Percentiles rank a stretch among this genome's conserved stretches.
These are phyloP conservation scores for Malbranchea zuffiana DNA, from an alignment of 2,329 filamentous ascomycete species.

Conservation along the genomic window DNA sequence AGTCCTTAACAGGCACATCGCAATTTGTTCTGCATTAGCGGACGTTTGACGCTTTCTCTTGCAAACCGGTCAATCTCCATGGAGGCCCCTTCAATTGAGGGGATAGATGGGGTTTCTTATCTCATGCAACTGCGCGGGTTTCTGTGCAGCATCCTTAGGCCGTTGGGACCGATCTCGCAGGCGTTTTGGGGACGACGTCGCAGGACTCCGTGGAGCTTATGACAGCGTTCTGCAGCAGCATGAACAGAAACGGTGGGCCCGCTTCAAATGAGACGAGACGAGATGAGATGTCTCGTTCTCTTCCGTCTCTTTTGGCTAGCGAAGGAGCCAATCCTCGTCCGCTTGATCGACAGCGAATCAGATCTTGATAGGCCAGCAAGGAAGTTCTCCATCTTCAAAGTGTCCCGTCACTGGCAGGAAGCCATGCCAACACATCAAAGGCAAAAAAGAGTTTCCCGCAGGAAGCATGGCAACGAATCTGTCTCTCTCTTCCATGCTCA, in stretches of 20 bases:
- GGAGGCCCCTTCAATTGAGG: constrained; percentile 10
- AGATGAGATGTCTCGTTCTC: no score
- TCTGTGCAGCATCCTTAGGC: no score
- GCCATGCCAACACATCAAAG: constrained; percentile 76
- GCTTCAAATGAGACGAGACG: no score
- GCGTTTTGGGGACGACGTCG: no score
- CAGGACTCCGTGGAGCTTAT: no score
- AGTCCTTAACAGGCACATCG: constrained; percentile 11
- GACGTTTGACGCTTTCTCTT: constrained; percentile 10
- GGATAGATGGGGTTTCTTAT: no score
- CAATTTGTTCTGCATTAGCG: constrained; percentile 16
- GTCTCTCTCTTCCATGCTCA: constrained; percentile 5
- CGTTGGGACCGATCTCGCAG: no score
- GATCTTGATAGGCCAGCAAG: constrained; percentile 34
- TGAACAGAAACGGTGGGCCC: no score
- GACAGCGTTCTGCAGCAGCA: no score
- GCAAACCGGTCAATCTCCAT: constrained; percentile 8
- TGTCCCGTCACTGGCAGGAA: constrained; percentile 71
- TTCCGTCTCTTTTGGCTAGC: constrained; percentile 4
- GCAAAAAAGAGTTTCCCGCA: constrained; percentile 15
- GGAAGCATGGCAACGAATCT: constrained; percentile 4
- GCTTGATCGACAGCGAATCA: constrained; percentile 30
- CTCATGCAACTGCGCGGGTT: no score
- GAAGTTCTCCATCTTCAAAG: constrained; percentile 47
- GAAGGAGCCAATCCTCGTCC: constrained; percentile 23